phyloP scores from a whole-genome alignment of 495 filamentous ascomycete genomes.

The Xylaria flabelliformis region DNA sequence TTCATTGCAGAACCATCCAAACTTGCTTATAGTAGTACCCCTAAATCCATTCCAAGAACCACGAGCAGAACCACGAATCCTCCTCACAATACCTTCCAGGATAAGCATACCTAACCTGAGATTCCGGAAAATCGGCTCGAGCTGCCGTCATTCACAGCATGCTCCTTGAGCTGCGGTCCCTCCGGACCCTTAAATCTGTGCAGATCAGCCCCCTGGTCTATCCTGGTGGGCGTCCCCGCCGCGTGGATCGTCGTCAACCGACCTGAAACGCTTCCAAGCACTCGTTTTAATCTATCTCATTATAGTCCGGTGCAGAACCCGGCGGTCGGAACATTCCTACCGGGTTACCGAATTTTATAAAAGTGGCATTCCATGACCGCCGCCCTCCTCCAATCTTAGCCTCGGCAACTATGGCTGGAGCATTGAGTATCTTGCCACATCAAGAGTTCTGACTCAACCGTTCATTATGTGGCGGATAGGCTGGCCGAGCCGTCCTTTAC shows the following conservation, averaged over 20 bases:
- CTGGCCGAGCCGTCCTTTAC: conserved; percentile 7
- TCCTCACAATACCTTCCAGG: not conserved
- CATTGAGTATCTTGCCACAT: not conserved
- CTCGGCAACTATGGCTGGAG: not conserved
- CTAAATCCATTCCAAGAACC: not conserved
- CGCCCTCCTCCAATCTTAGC: conserved; percentile 16
- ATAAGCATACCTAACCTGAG: no score
- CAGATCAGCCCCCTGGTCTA: not conserved
- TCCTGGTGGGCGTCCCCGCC: not conserved
- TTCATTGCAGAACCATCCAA: not conserved
- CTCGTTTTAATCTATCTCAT: not conserved
- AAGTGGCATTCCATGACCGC: conserved; percentile 3
- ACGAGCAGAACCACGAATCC: not conserved
- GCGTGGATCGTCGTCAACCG: not conserved
- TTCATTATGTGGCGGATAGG: not conserved
- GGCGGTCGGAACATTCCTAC: conserved; percentile 22
- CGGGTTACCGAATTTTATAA: conserved; percentile 24
- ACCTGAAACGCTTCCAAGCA: conserved; percentile 9
- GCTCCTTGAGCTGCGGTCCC: not conserved
- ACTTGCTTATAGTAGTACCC: not conserved
- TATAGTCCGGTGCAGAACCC: not conserved
- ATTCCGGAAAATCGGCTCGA: conserved; percentile 22
- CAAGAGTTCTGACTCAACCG: not conserved
- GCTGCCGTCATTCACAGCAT: not conserved
- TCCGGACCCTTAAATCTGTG: not conserved